Conservation (phyloP, 305 asterid species). For the Striga hermonthica region DNA sequence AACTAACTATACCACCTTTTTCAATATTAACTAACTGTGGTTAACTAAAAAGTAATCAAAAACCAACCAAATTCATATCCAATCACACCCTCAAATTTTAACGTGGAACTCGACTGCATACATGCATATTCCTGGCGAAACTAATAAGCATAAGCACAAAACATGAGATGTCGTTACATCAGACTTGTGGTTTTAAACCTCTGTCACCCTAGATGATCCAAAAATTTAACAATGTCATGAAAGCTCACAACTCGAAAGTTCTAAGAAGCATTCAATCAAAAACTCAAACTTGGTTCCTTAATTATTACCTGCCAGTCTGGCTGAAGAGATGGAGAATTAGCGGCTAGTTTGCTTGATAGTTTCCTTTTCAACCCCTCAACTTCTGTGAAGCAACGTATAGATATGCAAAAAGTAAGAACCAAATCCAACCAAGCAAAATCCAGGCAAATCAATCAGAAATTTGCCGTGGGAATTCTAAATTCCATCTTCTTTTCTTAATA, state of each 20-base stretch:
- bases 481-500: not conserved
- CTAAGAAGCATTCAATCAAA: not conserved
- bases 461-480: not conserved
- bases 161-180: no score
- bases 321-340: slow-evolving; percentile 73
- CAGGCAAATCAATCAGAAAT: slow-evolving; percentile 1
- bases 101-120: not conserved
- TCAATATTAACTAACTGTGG: no score
- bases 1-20: no score
- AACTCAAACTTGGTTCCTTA: slow-evolving; percentile 7
- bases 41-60: no score
- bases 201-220: no score
- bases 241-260: not conserved
- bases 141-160: no score
- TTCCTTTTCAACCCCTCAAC: slow-evolving; percentile 91
- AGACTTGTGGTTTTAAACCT: no score
- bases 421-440: slow-evolving; percentile 4
- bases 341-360: slow-evolving; percentile 95
- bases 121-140: no score
- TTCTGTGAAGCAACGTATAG: slow-evolving; percentile 40
- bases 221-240: no score
- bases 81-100: no score
- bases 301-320: slow-evolving; percentile 92
- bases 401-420: slow-evolving; percentile 3
- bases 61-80: no score